Evolutionary conservation across 768 basidiomycete genomes (phyloP).

Genomic region (Scleroderma bovista): DNA sequence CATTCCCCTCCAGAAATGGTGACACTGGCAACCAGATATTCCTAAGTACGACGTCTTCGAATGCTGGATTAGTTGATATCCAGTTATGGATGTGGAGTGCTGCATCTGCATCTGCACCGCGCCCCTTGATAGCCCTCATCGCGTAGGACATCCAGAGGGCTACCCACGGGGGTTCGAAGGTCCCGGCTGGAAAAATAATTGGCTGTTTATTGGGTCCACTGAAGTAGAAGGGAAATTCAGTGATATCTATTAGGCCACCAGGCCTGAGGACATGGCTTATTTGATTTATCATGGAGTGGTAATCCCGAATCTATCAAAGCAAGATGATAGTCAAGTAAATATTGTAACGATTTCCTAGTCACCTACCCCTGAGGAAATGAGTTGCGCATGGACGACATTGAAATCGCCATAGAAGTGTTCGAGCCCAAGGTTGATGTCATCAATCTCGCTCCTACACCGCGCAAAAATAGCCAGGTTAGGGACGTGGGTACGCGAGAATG

Average conservation of each 20-base stretch:
- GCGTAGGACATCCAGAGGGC: slow-evolving; percentile 57
- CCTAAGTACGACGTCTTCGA: slow-evolving; percentile 52
- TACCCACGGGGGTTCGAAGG: slow-evolving; percentile 50
- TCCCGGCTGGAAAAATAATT: slow-evolving; percentile 37
- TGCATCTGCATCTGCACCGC: slow-evolving; percentile 62
- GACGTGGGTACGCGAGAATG: slow-evolving; percentile 1
- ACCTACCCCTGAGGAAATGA: slow-evolving; percentile 70
- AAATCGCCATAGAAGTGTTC: slow-evolving; percentile 79
- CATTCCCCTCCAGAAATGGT: slow-evolving; percentile 36
- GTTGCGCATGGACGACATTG: slow-evolving; percentile 67
- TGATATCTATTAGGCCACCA: slow-evolving; percentile 58
- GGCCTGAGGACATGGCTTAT: slow-evolving; percentile 63
- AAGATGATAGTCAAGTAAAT: slow-evolving; percentile 14
- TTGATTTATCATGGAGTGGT: slow-evolving; percentile 56
- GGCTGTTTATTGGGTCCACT: slow-evolving; percentile 47
- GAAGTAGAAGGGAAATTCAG: slow-evolving; percentile 66
- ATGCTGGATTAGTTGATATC: slow-evolving; percentile 47
- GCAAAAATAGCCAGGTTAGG: slow-evolving; percentile 2
- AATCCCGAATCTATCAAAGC: slow-evolving; percentile 58
- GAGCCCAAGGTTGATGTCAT: slow-evolving; percentile 79
- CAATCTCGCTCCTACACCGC: slow-evolving; percentile 63
- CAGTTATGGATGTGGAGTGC: slow-evolving; percentile 51
- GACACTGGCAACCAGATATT: slow-evolving; percentile 63
- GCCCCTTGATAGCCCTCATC: slow-evolving; percentile 45
- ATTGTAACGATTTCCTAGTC: background rate